Evolutionary conservation across 2,329 filamentous ascomycete species (phyloP).

Genomic region (Pseudocercospora musae): DNA sequence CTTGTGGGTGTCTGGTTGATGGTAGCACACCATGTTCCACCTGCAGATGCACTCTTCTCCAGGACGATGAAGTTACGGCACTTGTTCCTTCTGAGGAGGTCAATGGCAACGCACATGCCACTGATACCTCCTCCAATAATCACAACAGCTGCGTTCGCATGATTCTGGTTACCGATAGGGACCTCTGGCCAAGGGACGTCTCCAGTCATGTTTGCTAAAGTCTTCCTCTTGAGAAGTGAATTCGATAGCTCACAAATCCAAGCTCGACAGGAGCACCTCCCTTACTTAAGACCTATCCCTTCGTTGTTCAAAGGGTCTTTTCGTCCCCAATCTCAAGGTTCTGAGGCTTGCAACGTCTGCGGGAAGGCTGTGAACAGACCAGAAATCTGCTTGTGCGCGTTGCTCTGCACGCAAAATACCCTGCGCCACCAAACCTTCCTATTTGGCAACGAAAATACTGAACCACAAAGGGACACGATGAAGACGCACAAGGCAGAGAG

Average conservation of each 20-base stretch:
- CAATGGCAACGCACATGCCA: constrained; percentile 57
- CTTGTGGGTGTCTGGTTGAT: neutral
- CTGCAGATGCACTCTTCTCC: constrained; percentile 54
- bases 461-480: too few species aligned
- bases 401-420: too few species aligned
- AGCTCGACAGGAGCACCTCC: neutral
- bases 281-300: neutral
- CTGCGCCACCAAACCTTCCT: too few species aligned
- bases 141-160: constrained; percentile 53
- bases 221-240: neutral
- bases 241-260: neutral
- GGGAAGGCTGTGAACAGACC: too few species aligned
- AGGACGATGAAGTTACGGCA: constrained; percentile 56
- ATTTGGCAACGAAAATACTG: too few species aligned
- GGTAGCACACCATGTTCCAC: constrained; percentile 48
- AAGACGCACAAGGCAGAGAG: neutral
- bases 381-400: too few species aligned
- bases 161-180: constrained; percentile 49
- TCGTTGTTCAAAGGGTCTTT: too few species aligned
- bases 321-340: too few species aligned
- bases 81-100: constrained; percentile 52
- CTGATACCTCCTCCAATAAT: constrained; percentile 51
- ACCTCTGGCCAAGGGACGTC: constrained; percentile 46
- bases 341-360: too few species aligned
- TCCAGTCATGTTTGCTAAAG: constrained; percentile 37